phyloP scores from a whole-genome alignment of 768 basidiomycete genomes.

The Agrocybe praecox region DNA sequence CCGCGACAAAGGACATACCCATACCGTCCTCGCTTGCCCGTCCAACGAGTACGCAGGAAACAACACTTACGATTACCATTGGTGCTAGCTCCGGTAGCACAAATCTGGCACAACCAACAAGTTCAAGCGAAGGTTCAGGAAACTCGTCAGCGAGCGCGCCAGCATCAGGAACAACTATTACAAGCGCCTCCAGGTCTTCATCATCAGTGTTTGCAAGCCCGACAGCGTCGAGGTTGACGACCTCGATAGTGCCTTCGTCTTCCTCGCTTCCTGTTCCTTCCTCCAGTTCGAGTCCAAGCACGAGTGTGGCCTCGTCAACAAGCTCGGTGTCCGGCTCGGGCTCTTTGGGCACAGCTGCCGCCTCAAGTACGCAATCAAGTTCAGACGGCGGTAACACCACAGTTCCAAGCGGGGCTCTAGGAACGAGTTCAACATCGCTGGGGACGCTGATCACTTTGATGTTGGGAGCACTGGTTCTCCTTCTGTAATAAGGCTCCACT shows the following conservation, averaged over 20 bases:
- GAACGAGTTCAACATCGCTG: background rate
- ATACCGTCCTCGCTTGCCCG: conserved; percentile 41
- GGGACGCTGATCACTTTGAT: background rate
- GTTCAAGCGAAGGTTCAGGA: background rate
- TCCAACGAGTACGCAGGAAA: conserved; percentile 31
- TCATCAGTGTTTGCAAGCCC: no score
- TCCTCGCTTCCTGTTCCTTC: background rate
- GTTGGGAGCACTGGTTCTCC: background rate
- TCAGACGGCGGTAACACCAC: background rate
- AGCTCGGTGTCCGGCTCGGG: conserved; percentile 2
- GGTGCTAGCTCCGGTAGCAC: conserved; percentile 18
- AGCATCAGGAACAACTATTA: background rate
- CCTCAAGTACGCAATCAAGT: background rate
- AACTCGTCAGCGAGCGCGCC: background rate
- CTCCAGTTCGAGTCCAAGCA: background rate
- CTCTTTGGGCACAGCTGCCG: conserved; percentile 1
- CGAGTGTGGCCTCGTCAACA: background rate
- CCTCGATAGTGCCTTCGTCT: background rate
- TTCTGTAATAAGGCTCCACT: no score
- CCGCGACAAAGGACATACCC: conserved; percentile 47
- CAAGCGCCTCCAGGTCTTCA: background rate
- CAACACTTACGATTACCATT: conserved; percentile 44
- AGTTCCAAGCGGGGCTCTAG: background rate
- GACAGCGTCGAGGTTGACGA: background rate
- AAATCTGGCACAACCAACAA: background rate